phyloP scores from a whole-genome alignment of 192 early-diverging fungal species.

The Backusella macrospora region DNA sequence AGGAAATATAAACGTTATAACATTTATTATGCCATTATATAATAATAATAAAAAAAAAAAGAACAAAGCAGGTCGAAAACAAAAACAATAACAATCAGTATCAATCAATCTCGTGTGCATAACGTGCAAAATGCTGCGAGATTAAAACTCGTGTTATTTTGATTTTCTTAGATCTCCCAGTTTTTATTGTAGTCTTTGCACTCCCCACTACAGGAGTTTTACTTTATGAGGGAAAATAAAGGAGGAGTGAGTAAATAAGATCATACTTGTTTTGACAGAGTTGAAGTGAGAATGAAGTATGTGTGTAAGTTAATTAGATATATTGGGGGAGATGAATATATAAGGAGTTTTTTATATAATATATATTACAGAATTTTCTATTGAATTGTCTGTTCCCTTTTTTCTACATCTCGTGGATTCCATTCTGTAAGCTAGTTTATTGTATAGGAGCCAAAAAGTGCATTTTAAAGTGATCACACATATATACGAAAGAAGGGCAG shows the following conservation, averaged over 20 bases:
- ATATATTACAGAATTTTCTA: slow-evolving; percentile 16
- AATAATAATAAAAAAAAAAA: neutral
- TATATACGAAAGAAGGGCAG: too few relatives aligned
- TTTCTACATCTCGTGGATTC: slow-evolving; percentile 7
- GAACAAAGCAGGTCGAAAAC: neutral
- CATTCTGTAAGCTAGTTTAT: neutral
- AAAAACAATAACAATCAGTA: neutral
- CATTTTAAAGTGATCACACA: neutral
- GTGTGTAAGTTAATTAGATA: slow-evolving; percentile 4
- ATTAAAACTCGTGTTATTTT: slow-evolving; percentile 14
- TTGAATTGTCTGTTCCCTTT: slow-evolving; percentile 13
- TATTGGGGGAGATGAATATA: neutral
- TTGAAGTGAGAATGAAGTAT: neutral
- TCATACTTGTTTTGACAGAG: neutral
- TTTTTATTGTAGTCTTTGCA: slow-evolving; percentile 6
- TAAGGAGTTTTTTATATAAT: neutral
- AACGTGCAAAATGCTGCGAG: slow-evolving; percentile 8
- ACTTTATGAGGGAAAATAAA: slow-evolving; percentile 12
- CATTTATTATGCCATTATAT: slow-evolving; percentile 2
- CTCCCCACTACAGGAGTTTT: slow-evolving; percentile 10
- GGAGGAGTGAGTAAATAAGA: neutral
- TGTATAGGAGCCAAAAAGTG: neutral
- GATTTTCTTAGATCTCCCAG: slow-evolving; percentile 15
- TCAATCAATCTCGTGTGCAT: neutral
- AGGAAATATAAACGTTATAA: neutral